Evolutionary conservation across 495 filamentous ascomycete genomes (phyloP).

Genomic region (Margaritispora aquatica): DNA sequence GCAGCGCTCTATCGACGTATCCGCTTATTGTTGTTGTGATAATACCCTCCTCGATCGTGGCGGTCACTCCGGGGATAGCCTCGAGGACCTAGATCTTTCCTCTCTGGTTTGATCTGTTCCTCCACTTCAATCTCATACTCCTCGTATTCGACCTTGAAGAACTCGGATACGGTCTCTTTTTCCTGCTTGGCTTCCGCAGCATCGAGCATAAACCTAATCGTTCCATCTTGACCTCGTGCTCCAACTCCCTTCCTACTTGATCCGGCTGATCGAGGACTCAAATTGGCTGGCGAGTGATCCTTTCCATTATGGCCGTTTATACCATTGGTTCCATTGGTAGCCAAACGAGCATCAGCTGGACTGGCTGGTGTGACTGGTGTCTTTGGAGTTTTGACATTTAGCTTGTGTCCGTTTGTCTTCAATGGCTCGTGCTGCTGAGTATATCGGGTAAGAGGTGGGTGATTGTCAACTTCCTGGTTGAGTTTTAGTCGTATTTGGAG

Average conservation of each 20-base stretch:
- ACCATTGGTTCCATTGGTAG: slow-evolving; percentile 19
- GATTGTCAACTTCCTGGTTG: slow-evolving; percentile 63
- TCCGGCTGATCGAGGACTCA: slow-evolving; percentile 40
- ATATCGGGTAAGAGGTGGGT: slow-evolving; percentile 44
- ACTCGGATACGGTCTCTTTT: slow-evolving; percentile 56
- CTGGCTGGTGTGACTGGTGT: slow-evolving; percentile 28
- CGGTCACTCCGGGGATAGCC: slow-evolving; percentile 7
- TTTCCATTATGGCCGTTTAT: not conserved
- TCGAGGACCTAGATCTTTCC: not conserved
- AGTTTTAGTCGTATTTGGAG: slow-evolving; percentile 78
- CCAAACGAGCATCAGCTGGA: slow-evolving; percentile 23
- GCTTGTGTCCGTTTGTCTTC: slow-evolving; percentile 18
- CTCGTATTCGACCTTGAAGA: slow-evolving; percentile 71
- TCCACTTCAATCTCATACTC: slow-evolving; percentile 67
- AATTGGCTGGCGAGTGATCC: slow-evolving; percentile 25
- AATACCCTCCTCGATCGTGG: slow-evolving; percentile 6
- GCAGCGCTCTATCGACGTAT: not conserved
- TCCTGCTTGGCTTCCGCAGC: slow-evolving; percentile 68
- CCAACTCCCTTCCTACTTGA: slow-evolving; percentile 40
- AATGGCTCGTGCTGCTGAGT: slow-evolving; percentile 26
- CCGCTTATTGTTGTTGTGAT: slow-evolving; percentile 10
- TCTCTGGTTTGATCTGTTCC: slow-evolving; percentile 32
- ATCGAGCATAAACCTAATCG: slow-evolving; percentile 88
- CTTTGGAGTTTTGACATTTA: slow-evolving; percentile 25
- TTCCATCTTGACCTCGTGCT: slow-evolving; percentile 57